Base-by-base conservation (phyloP, 257 asterid genomes). In the Cruciata laevipes region DNA sequence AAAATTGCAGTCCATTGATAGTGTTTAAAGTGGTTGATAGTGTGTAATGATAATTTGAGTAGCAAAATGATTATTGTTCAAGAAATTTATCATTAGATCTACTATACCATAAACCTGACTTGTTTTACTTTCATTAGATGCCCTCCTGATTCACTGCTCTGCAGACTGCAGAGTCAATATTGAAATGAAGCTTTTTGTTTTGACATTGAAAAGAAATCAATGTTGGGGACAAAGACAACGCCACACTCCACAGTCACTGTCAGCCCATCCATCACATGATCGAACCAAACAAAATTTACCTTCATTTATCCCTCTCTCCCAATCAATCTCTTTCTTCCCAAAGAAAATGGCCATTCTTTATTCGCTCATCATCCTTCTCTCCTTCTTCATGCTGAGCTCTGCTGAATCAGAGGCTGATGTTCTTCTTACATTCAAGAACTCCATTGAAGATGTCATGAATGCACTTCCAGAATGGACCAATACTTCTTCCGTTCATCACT, bases 391-490 rank as follows among this genome's bases (percentile, higher is more conserved):
- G 64, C 11, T 53, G 30, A 71, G 21, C 31, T 76, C 63, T 55
- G 66, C 70, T 77, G 76, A 76, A 59, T 81, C 93, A n/a, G 96
- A 90, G 81, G 68, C 82, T 12, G 89, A 83, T 70, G 75, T 73
- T 81, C 81, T 91, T 59, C 91, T 91, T 53, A 74, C 81, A 63
- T 91, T 91, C 86, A 91, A 85, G 76, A 66, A 56, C 81, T 79
- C 96, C 83, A 80, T 86, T 75, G 78, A 83, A 35, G 96, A 91
- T 81, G 82, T 90, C 53, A 61, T 58, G 79, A 80, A 75, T 71
- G 62, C 68, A 66, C 91, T 86, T 51, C 81, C 86, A 56, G 73
- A 67, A 40, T 91, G 97, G 96, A 79, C 88, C 18, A 83, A 84
- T 66, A 57, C 84, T 44, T 76, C 92, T 33, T 1, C 80, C n/a